A percentile compares a stretch with the other conserved stretches of the same genome.
Conservation (phyloP, 805 yeast species). For the Teunomyces aglyptinius region DNA sequence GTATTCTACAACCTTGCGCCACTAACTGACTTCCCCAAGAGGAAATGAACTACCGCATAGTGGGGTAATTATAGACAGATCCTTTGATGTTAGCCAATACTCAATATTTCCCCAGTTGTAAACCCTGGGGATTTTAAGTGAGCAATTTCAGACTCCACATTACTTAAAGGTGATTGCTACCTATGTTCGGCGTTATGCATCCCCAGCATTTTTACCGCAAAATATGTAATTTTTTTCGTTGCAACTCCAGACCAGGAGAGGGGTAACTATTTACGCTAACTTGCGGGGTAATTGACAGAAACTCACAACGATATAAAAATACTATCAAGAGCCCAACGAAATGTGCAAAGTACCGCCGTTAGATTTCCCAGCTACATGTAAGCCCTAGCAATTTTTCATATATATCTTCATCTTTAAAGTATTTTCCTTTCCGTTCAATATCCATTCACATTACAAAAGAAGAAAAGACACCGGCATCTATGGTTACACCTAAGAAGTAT, state of each 20-base stretch:
- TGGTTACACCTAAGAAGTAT: constrained; percentile 58
- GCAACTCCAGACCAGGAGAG: constrained; percentile 4
- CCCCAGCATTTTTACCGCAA: neutral
- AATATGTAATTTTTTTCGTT: constrained; percentile 1
- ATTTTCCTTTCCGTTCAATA: neutral
- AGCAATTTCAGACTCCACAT: neutral
- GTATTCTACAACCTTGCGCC: constrained; percentile 2
- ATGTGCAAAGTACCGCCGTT: neutral
- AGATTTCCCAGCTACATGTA: neutral
- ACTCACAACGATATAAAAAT: constrained; percentile 1
- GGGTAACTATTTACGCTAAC: constrained; percentile 6
- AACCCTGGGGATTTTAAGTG: too few relatives aligned
- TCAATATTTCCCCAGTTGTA: too few relatives aligned
- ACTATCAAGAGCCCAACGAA: neutral
- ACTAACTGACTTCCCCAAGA: neutral
- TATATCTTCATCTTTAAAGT: neutral
- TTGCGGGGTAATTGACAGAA: constrained; percentile 6
- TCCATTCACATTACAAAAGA: neutral
- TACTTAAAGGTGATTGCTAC: too few relatives aligned
- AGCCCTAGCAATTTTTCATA: neutral
- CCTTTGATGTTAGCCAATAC: neutral
- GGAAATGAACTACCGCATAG: neutral
- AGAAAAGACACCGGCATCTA: constrained; percentile 1
- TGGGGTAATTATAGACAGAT: constrained; percentile 4
- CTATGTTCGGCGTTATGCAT: neutral